Evolutionary conservation across 192 early-diverging fungal genomes (phyloP), one percentile per base, ranked within the genome.

Genomic region (Coemansia sp.): DNA sequence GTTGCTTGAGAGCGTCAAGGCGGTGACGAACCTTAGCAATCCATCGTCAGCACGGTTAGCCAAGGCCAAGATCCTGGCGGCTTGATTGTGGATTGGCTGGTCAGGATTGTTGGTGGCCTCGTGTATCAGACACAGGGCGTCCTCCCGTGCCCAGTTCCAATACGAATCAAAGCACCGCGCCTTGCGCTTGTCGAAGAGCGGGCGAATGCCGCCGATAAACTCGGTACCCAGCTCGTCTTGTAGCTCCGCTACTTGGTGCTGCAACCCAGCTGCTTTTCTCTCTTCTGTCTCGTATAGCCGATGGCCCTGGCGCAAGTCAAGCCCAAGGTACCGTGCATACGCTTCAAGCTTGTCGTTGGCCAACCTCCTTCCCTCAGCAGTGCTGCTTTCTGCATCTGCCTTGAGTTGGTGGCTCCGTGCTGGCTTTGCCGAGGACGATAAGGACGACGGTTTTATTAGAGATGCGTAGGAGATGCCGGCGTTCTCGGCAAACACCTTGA

Each of bases 71-170:
- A 74, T 29, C 37, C 67, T 43, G 34, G 31, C 12, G 10, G 18
- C 91, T 79, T 67, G 86, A 87, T 60, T 90, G 85, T 64, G 88
- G 88, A 73, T n/a, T 18, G 48, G 20, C 48, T 49, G 48, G 3
- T 18, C n/a, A n/a, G n/a, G n/a, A n/a, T n/a, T n/a, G n/a, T n/a
- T 2, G 2, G 7, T 2, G 0, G 48, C 28, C 51, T 90, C 92
- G 71, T 90, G 90, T 66, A 92, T 87, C 65, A 67, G 71, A 21
- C n/a, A 51, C 61, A 66, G 74, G 55, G 49, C 70, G 48, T 61
- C 81, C 16, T 64, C 64, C 56, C 63, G 79, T 35, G 94, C 86
- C 95, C 95, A 98, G 85, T 98, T 98, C 95, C 95, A 98, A 87
- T 90, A 88, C 30, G 95, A 98, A 66, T 95, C 93, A 68, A 93